Base-by-base conservation (phyloP, 371 early-diverging fungal genomes). In the Mortierella sp. region DNA sequence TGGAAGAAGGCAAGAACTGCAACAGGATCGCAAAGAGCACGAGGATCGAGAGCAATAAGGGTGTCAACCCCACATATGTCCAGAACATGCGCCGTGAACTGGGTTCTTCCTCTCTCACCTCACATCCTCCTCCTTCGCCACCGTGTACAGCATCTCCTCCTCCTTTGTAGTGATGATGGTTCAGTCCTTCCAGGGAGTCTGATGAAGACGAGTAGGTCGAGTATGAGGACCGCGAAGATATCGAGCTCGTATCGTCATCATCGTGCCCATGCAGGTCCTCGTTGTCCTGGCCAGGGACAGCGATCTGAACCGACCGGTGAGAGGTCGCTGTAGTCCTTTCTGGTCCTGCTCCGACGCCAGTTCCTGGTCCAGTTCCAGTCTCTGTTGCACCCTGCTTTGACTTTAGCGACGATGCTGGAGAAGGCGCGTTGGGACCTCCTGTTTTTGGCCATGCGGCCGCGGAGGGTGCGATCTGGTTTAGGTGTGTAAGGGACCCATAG, bases 171-270 rank as follows among this genome's bases (percentile, higher is more conserved):
- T 5, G 19, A 2, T 54, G 50, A 28, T 40, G 6, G 13, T 55
- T 50, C 24, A 61, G 31, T 10, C 43, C 67, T 2, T 71, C 31
- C 2, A 71, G 11, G n/a, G 84, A 80, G 21, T 54, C 55, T 28
- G 61, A 76, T 6, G 81, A 82, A 34, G 84, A 81, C 0, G 81
- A 83, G 44, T 77, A 84, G 14, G 78, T 78, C 34, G 85, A 81
- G 31, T 78, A 81, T 2, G 84, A 80, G n/a, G 84, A 80, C 26
- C 26, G 72, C 21, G 84, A 80, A 2, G 77, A 74, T 13, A 78
- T 48, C 10, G 85, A 84, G 5, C 26, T n/a, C 44, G 50, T 74
- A 61, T 84, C 85, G 43, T 51, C 28, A 24, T 67, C 50, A 21
- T 34, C 34, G 28, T 69, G 24, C 44, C 46, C 53, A 11, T 13